Base-by-base conservation (phyloP, 352 stramenopile species). In the Phytophthora idaei region DNA sequence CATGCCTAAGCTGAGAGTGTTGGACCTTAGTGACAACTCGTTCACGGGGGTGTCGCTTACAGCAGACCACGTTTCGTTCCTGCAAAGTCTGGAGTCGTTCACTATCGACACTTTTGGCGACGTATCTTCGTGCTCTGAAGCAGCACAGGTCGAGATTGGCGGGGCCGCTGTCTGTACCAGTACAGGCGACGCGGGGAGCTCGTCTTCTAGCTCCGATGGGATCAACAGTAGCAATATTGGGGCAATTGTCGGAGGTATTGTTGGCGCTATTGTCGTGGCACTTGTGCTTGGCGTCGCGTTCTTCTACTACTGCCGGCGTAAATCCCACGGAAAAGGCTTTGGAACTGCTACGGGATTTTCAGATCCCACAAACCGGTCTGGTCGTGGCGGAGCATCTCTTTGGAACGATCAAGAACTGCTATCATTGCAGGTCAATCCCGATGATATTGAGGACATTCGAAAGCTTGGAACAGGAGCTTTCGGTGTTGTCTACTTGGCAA, bases 331-430 rank as follows among this genome's bases (percentile, higher is more conserved):
- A 14, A 71, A 71, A 50, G 64, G 64, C 25, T 62, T 57, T 31
- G 69, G 58, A 1, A 76, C 69, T 7, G 44, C 55, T 7, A 72
- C 64, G 8, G 64, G 63, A 0, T 64, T 64, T 39, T 56, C 67
- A 1, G 44, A 71, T 28, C 41, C 47, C 11, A 60, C 51, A 5
- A 32, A 66, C 15, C 27, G 2, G 21, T 65, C 72, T 50, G 57
- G 21, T 41, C 39, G 46, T 31, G 55, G 12, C 11, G 57, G 57
- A 2, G 15, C 47, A 2, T 85, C 36, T 2, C 37, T 88, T 4
- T 87, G 80, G 80, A 78, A 82, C 42, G 81, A 90, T 42, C 67
- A 85, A 12, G 77, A 85, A 9, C 73, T 90, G 60, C 32, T 85
- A 12, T 80, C 77, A 4, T 45, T 77, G 12, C 77, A 87, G 21